phyloP scores from a whole-genome alignment of 164 flowering plant species.

The Santalum album region DNA sequence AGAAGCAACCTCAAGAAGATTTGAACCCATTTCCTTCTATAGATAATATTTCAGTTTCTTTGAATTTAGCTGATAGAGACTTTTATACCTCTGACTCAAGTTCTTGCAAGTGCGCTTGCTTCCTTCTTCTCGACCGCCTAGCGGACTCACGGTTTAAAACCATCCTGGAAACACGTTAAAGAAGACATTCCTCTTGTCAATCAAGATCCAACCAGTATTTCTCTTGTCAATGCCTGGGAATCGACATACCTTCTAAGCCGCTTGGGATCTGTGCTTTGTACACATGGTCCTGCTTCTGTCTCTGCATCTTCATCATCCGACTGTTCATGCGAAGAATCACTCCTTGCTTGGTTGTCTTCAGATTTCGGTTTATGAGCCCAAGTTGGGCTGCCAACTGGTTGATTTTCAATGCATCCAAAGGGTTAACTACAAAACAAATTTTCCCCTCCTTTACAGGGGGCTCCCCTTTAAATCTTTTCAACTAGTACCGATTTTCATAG shows the following conservation, averaged over 20 bases:
- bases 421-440: slow-evolving; percentile 2
- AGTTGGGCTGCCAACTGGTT: slow-evolving; percentile 48
- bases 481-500: not conserved
- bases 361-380: slow-evolving; percentile 32
- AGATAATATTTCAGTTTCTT: too few species aligned
- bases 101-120: slow-evolving; percentile 63
- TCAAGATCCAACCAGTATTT: not conserved
- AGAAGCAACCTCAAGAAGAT: too few species aligned
- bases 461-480: not conserved
- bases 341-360: slow-evolving; percentile 27
- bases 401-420: slow-evolving; percentile 10
- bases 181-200: not conserved
- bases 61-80: too few species aligned
- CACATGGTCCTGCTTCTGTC: slow-evolving; percentile 56
- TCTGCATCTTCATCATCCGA: slow-evolving; percentile 58
- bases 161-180: slow-evolving; percentile 37
- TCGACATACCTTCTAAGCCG: slow-evolving; percentile 48
- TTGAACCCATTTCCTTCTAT: too few species aligned
- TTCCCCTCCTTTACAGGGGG: not conserved
- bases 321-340: slow-evolving; percentile 55
- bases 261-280: slow-evolving; percentile 48
- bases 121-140: slow-evolving; percentile 73
- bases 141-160: slow-evolving; percentile 82
- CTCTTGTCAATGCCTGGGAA: not conserved
- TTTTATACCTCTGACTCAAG: slow-evolving; percentile 59